Evolutionary conservation across 768 basidiomycete species (phyloP), one percentile per base, ranked within the genome.

Genomic region (Hydnum rufescens): DNA sequence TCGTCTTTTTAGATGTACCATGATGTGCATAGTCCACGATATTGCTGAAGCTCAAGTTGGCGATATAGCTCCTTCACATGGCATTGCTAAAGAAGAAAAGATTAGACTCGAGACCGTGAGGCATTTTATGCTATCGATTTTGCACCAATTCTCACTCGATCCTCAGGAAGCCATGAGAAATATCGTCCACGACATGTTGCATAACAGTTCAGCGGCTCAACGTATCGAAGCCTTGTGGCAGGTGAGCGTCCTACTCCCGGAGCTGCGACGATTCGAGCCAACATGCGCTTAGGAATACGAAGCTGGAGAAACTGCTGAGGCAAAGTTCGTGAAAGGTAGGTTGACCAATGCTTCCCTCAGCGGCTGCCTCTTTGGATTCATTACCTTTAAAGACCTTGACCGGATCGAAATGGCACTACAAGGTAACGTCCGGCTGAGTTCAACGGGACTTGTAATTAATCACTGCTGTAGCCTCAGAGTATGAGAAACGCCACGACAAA

Each of bases 11-110:
- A 82, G 80, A 71, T 86, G 82, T 54, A 79, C 85, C 13, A 80
- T 90, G 84, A 80, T 96, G 74, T 77, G 77, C 19, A 58, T 93
- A 32, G 86, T 95, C 13, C 93, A 99, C 61, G 93, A 99, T 65
- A 74, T 99, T 13, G 92, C 92, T 4, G 93, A 99, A 64, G 93
- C 93, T 1, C 83, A 89, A 71, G 93, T 96, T 3, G 93, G 93
- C 3, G 93, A 97, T 61, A 96, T 97, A 54, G 74, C 89, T 0
- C 93, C 93, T 0, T 72, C 77, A 22, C 90, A 96, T 62, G 82
- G 84, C 0, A 80, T 99, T 13, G 65, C 82, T 0, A 84, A 86
- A 59, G 70, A 71, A 2, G 81, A 86, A 61, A 99, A 99, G 66
- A 72, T 70, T 36, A 68, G 73, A 5, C 70, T 86, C 8, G 89